These are phyloP conservation scores for Fonsecaea erecta DNA, from an alignment of 2,329 filamentous ascomycete genomes.

Conservation along the genomic window DNA sequence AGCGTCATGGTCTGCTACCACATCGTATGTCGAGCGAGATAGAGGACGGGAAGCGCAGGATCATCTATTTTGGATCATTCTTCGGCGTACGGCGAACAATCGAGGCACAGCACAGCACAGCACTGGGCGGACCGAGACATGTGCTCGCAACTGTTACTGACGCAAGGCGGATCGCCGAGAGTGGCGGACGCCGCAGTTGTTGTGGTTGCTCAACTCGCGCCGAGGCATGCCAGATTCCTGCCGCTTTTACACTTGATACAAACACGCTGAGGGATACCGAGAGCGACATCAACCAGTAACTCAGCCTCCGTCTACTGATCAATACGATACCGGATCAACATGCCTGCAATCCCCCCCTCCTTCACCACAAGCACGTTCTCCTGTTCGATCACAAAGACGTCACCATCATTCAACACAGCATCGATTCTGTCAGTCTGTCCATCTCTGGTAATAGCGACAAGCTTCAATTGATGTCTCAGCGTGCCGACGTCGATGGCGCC, in stretches of 20 bases:
- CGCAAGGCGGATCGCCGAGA: not conserved
- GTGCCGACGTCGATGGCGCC: too few species aligned
- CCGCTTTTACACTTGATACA: not conserved
- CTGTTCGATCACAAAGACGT: too few species aligned
- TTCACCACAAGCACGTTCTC: too few species aligned
- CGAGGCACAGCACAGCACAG: not conserved
- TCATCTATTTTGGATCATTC: not conserved
- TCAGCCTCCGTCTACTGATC: too few species aligned
- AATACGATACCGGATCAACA: too few species aligned
- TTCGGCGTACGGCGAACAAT: not conserved
- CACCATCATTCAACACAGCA: too few species aligned
- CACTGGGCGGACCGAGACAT: not conserved
- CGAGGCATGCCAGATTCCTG: not conserved
- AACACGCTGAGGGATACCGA: too few species aligned
- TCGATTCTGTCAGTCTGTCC: too few species aligned
- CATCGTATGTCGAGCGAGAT: not conserved
- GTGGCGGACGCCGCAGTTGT: not conserved
- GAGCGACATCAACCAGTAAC: too few species aligned
- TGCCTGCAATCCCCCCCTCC: too few species aligned
- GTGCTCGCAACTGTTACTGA: not conserved
- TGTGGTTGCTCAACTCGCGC: not conserved
- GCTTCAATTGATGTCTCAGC: too few species aligned
- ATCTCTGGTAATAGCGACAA: too few species aligned
- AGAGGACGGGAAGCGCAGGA: not conserved
- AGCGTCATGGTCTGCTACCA: constrained; percentile 7